Base-by-base conservation (phyloP, 2,329 filamentous ascomycete genomes). In the Zymoseptoria passerinii region DNA sequence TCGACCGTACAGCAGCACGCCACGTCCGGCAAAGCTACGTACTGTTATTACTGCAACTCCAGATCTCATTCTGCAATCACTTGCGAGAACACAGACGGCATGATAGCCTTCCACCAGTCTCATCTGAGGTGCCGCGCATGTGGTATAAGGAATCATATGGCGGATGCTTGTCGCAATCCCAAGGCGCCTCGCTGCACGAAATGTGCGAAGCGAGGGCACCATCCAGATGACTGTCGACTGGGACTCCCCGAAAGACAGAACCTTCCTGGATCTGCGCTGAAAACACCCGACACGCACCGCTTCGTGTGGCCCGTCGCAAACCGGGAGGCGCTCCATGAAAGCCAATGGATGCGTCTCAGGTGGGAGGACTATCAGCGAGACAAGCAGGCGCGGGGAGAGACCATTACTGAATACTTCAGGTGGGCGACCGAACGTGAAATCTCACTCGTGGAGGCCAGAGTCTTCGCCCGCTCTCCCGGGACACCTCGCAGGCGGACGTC, bases 81-180 rank as follows among this genome's bases (percentile, higher is more conserved):
- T 27, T 52, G 50, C 28, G 13, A 28, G 8, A 52, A 52, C 23
- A 28, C 13, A 18, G 8, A 10, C n/a, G 13, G 8, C 27, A 28
- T 52, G 10, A 9, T 13, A 10, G 23, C 23, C 23, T 27, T 18
- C 16, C 28, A 28, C 13, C 50, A 28, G 23, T 52, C 50, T 13
- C 50, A 50, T 28, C 23, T 55, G 29, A 6, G 9, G 13, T 57
- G 55, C 28, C 28, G n/a, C n/a, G 28, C 19, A 10, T 57, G 55
- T n/a, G 29, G 35, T 9, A 48, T 27, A 3, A 52, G 9, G 4
- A 50, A 50, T 13, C 55, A 57, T 18, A 19, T 48, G 29, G 19
- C 50, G 28, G 58, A 59, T 35, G 54, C 53, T 13, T 61, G 60
- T 49, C 29, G 44, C 23, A 57, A 57, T 44, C 60, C 60, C 13